phyloP scores from a whole-genome alignment of 192 early-diverging fungal genomes.

The Coemansia pectinata region DNA sequence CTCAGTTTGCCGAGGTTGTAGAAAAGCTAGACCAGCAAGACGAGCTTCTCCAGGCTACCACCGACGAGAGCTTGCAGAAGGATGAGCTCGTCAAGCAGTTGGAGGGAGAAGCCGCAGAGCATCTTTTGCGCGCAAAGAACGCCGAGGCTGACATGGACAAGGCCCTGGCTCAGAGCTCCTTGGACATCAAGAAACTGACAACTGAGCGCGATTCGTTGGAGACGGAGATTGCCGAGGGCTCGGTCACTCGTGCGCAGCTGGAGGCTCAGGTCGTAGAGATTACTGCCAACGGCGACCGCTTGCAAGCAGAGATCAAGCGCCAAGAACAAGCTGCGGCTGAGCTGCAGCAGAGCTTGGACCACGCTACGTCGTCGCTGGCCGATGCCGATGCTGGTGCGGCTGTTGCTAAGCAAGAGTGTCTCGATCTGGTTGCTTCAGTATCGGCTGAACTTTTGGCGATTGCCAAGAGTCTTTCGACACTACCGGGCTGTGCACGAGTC shows the following conservation, averaged over 20 bases:
- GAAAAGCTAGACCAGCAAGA: constrained; percentile 19
- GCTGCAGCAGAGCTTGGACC: constrained; percentile 18
- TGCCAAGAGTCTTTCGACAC: constrained; percentile 6
- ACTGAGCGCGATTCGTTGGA: constrained; percentile 10
- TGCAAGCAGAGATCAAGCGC: constrained; percentile 14
- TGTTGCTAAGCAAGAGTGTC: background rate
- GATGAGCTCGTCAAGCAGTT: constrained; percentile 27
- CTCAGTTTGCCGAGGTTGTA: constrained; percentile 34
- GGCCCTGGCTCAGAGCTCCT: background rate
- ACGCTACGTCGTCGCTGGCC: background rate
- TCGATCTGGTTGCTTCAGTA: background rate
- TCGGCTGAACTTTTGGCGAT: constrained; percentile 3
- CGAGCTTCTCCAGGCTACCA: constrained; percentile 27
- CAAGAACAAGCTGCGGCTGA: constrained; percentile 8
- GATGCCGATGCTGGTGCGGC: background rate
- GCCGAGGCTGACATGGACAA: constrained; percentile 20
- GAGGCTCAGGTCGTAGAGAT: background rate
- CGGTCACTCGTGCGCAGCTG: background rate
- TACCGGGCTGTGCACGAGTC: constrained; percentile 14
- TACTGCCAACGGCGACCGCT: background rate
- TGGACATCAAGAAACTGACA: background rate
- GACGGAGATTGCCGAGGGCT: constrained; percentile 4
- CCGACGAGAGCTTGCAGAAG: constrained; percentile 33
- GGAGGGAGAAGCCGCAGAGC: constrained; percentile 7
- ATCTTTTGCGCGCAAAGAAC: constrained; percentile 5